Evolutionary conservation across 192 early-diverging fungal genomes (phyloP), one percentile per base, ranked within the genome.

Genomic region (Diversispora epigaea): DNA sequence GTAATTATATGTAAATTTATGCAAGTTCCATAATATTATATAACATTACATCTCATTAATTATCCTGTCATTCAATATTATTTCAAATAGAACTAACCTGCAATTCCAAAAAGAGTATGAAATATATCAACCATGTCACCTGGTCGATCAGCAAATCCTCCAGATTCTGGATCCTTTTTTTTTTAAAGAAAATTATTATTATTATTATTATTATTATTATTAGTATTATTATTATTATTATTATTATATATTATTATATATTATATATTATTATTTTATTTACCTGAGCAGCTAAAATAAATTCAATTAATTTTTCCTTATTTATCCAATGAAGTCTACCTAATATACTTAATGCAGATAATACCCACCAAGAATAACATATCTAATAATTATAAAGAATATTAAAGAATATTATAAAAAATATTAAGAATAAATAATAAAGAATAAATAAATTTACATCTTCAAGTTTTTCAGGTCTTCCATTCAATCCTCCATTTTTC

Each of bases 291-390:
- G 80, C 76, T 8, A 97, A 81, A 65, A 98, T 95, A 83, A 97
- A 99, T 7, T 68, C 75, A 0, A 84, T 85, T 21, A 99, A 84
- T 57, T 88, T 90, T 15, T 88, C 81, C 21, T 82, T 78, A 60
- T 96, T 87, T 64, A 98, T 93, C 97, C 97, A 99, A 73, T 95
- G 90, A 0, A 88, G 50, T 2, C 91, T 80, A 19, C 86, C 91
- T 61, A 99, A 76, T 22, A 97, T 94, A 25, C 89, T 83, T 3
- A 99, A 84, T 43, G 93, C 88, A 11, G 95, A 96, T 52, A 97
- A 77, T 0, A 97, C 96, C 97, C 97, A 99, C 97, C 97, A 99
- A 44, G 97, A 97, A 78, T 99, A 99, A 77, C 97, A 99, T 4
- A 93, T 88, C 90, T 91, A 76, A 44, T 8, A 19, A n/a, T 67